These are phyloP conservation scores for Leccinum incarnatum DNA, from an alignment of 768 basidiomycete species.

Conservation along the genomic window DNA sequence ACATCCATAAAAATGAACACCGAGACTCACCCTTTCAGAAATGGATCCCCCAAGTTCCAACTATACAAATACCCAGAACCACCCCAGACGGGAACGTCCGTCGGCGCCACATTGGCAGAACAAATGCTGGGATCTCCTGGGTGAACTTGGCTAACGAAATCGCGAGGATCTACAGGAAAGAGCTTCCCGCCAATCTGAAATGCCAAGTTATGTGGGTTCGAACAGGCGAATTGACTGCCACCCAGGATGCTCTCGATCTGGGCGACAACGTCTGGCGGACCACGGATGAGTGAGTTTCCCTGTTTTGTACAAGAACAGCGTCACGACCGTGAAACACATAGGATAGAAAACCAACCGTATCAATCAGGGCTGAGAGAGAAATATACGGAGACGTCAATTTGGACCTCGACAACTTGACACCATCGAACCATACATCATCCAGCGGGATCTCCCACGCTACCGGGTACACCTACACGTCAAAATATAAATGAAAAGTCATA, in stretches of 20 bases:
- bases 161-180: constrained; percentile 76
- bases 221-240: constrained; percentile 52
- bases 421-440: constrained; percentile 73
- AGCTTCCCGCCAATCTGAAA: constrained; percentile 67
- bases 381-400: constrained; percentile 46
- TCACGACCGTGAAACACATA: neutral
- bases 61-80: constrained; percentile 59
- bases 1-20: neutral
- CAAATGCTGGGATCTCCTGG: constrained; percentile 43
- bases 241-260: constrained; percentile 45
- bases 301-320: constrained; percentile 24
- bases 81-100: constrained; percentile 57
- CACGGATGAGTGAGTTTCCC: constrained; percentile 79
- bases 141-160: constrained; percentile 51
- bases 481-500: neutral
- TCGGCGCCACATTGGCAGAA: constrained; percentile 51
- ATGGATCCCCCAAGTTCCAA: constrained; percentile 78
- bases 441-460: constrained; percentile 71
- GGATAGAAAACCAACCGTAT: constrained; percentile 48
- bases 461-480: constrained; percentile 46
- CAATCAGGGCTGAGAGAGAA: constrained; percentile 61
- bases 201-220: constrained; percentile 56
- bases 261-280: constrained; percentile 61
- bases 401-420: constrained; percentile 56
- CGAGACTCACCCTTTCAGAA: constrained; percentile 62